Evolutionary conservation across 139 green algal genomes (phyloP).

Genomic region (Eudorina sp.): DNA sequence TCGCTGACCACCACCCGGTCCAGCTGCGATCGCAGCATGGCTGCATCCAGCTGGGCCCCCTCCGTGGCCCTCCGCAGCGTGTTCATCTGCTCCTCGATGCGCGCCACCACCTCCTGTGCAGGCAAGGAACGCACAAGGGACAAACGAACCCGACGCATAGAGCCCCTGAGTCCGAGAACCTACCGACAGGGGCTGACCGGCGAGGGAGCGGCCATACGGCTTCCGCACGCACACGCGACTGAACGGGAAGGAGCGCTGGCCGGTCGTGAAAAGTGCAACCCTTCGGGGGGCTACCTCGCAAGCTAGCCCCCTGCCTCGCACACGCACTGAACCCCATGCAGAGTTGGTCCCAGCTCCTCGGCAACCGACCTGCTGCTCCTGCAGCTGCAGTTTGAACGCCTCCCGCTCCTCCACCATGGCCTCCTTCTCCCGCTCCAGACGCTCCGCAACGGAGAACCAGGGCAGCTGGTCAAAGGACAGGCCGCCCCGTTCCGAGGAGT

Average conservation of each 20-base stretch:
- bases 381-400: constrained; percentile 48
- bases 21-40: constrained; percentile 26
- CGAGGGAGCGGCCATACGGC: too few species aligned
- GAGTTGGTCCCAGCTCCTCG: background rate
- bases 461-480: constrained; percentile 71
- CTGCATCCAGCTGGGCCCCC: constrained; percentile 55
- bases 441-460: constrained; percentile 64
- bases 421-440: constrained; percentile 68
- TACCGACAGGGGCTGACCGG: too few species aligned
- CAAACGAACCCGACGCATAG: background rate
- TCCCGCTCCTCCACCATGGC: constrained; percentile 58
- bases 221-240: too few species aligned
- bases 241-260: too few species aligned
- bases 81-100: constrained; percentile 61
- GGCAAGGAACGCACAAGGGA: background rate
- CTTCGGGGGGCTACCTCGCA: too few species aligned
- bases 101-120: constrained; percentile 48
- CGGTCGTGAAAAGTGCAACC: too few species aligned
- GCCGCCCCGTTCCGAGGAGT: constrained; percentile 45
- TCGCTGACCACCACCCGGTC: constrained; percentile 36
- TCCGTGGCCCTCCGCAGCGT: constrained; percentile 44
- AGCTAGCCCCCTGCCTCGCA: too few species aligned
- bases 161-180: too few species aligned
- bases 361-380: constrained; percentile 55
- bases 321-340: background rate